Percentiles rank a stretch among this genome's conserved stretches.
phyloP scores from a whole-genome alignment of 805 yeast species.

The Lipomyces chichibuensis region DNA sequence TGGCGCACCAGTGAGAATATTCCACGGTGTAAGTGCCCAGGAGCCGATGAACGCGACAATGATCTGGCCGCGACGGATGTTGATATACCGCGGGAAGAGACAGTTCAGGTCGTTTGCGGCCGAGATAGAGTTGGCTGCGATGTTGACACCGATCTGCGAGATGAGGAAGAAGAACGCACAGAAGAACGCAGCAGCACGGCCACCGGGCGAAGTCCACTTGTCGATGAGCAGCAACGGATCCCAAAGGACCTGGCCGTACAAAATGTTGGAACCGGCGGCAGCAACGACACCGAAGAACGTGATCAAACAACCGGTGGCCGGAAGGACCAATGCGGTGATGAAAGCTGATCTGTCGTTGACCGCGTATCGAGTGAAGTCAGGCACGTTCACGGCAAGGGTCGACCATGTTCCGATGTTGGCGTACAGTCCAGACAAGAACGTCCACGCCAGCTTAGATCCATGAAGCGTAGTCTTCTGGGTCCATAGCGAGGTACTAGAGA shows the following conservation, averaged over 20 bases:
- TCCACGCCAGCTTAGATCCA: slow-evolving; percentile 54
- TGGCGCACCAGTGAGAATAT: slow-evolving; percentile 67
- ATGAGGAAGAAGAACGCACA: no score
- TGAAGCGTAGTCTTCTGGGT: slow-evolving; percentile 8
- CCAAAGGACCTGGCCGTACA: slow-evolving; percentile 29
- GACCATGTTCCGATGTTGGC: slow-evolving; percentile 43
- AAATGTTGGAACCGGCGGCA: slow-evolving; percentile 26
- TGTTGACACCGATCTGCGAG: slow-evolving; percentile 74
- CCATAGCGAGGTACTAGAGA: slow-evolving; percentile 44
- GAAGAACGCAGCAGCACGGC: slow-evolving; percentile 30
- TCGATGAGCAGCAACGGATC: slow-evolving; percentile 29
- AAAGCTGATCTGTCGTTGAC: slow-evolving; percentile 42
- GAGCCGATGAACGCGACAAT: slow-evolving; percentile 73
- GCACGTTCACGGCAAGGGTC: slow-evolving; percentile 53
- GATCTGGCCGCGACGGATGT: slow-evolving; percentile 67
- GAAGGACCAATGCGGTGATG: slow-evolving; percentile 18
- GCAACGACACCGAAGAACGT: slow-evolving; percentile 27
- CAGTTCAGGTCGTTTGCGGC: slow-evolving; percentile 46
- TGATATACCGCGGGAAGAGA: slow-evolving; percentile 52
- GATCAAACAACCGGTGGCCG: slow-evolving; percentile 20
- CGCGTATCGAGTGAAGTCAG: slow-evolving; percentile 54
- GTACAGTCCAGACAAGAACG: slow-evolving; percentile 58
- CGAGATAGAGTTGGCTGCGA: slow-evolving; percentile 53
- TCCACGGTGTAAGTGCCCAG: slow-evolving; percentile 78
- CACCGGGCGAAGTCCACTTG: slow-evolving; percentile 27